A percentile compares a stretch with the other conserved stretches of the same genome.
Conservation (phyloP, 768 basidiomycete genomes). For the Cystobasidium tubakii region DNA sequence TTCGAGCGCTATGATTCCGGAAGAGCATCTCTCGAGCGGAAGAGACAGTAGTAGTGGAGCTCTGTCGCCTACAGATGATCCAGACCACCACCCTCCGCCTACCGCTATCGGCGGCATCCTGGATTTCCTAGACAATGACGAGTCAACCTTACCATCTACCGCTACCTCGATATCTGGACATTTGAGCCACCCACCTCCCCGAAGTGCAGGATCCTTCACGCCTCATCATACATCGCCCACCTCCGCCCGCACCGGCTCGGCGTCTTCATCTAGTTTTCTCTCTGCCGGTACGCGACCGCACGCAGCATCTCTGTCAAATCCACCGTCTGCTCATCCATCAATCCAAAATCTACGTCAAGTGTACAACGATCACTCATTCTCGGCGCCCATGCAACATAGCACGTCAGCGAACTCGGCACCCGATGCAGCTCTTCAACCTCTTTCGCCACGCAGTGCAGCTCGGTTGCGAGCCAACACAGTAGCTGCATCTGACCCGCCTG, state of each 20-base stretch:
- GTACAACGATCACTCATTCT: constrained; percentile 20
- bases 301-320: constrained; percentile 12
- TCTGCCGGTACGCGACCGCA: background rate
- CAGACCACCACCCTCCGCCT: background rate
- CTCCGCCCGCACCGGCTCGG: background rate
- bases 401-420: background rate
- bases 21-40: background rate
- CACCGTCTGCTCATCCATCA: constrained; percentile 29
- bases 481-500: constrained; percentile 8
- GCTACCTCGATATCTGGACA: background rate
- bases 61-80: background rate
- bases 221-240: background rate
- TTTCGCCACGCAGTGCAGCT: constrained; percentile 11
- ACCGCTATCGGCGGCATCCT: constrained; percentile 21
- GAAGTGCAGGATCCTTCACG: background rate
- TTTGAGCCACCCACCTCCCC: background rate
- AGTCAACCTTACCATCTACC: background rate
- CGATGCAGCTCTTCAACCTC: background rate
- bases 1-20: background rate
- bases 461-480: constrained; percentile 27
- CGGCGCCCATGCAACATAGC: constrained; percentile 1
- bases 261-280: background rate
- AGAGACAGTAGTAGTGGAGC: background rate
- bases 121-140: constrained; percentile 30
- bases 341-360: constrained; percentile 24